These are phyloP conservation scores for Cryptococcus wingfieldii DNA, from an alignment of 1,284 basidiomycete species.

Conservation along the genomic window DNA sequence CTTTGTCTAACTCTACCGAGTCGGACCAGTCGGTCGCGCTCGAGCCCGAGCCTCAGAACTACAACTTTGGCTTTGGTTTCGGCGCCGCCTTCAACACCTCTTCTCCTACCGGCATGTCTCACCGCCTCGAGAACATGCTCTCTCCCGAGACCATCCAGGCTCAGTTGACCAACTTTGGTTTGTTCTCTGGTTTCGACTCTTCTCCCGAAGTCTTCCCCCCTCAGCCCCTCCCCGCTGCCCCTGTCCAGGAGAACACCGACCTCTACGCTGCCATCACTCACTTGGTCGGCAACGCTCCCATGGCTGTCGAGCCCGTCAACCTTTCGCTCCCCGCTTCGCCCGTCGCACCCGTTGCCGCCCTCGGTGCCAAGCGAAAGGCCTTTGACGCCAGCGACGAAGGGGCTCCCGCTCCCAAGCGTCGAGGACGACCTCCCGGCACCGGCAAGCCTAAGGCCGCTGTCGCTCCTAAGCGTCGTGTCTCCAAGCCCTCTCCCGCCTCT, in stretches of 20 bases:
- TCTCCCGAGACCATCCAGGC: constrained; percentile 16
- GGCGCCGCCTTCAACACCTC: constrained; percentile 1
- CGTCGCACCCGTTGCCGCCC: constrained; percentile 3
- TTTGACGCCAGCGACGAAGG: constrained; percentile 18
- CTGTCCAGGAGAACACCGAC: constrained; percentile 7
- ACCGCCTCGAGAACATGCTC: constrained; percentile 28
- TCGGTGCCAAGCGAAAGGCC: constrained; percentile 33
- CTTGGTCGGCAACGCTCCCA: constrained; percentile 10
- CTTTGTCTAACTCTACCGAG: constrained; percentile 28
- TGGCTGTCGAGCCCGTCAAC: constrained; percentile 10
- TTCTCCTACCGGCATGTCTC: constrained; percentile 26
- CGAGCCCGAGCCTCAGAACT: constrained; percentile 22
- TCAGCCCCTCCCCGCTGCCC: not conserved
- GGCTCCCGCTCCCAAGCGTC: constrained; percentile 21
- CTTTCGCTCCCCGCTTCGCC: constrained; percentile 4
- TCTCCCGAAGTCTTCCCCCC: constrained; percentile 20
- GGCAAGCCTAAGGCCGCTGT: constrained; percentile 20
- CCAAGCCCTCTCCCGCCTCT: constrained; percentile 2
- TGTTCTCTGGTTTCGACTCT: constrained; percentile 24
- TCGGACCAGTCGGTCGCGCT: constrained; percentile 36
- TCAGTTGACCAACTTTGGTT: constrained; percentile 25
- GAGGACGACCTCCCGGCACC: constrained; percentile 26
- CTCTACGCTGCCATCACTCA: constrained; percentile 20
- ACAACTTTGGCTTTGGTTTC: constrained; percentile 21
- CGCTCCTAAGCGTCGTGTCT: constrained; percentile 18